Percentiles rank a stretch among this genome's conserved stretches.
phyloP scores from a whole-genome alignment of 371 early-diverging fungal species.

The Lichtheimia ramosa region DNA sequence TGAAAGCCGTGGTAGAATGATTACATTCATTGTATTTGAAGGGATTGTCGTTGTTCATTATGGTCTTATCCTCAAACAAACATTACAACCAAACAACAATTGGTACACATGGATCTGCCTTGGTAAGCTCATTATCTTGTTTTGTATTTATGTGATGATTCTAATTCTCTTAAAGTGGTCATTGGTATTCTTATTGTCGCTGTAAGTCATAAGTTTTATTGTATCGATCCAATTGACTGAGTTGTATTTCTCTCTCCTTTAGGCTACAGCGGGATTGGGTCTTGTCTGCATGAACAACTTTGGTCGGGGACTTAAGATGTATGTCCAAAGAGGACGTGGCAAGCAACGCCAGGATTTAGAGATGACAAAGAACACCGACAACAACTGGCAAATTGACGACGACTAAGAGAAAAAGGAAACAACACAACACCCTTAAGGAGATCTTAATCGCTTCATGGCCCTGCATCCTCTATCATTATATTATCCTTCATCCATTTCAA shows the following conservation, averaged over 20 bases:
- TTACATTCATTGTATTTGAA: slow-evolving; percentile 40
- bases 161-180: slow-evolving; percentile 16
- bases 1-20: slow-evolving; percentile 41
- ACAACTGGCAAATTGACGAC: slow-evolving; percentile 47
- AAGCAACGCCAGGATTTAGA: slow-evolving; percentile 33
- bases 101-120: slow-evolving; percentile 53
- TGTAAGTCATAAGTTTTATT: neutral
- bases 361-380: slow-evolving; percentile 29
- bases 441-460: neutral
- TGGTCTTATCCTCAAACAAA: slow-evolving; percentile 35
- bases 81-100: slow-evolving; percentile 38
- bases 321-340: slow-evolving; percentile 31
- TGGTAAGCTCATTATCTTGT: slow-evolving; percentile 21
- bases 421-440: neutral
- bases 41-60: slow-evolving; percentile 38
- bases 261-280: slow-evolving; percentile 25
- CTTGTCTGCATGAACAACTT: slow-evolving; percentile 29
- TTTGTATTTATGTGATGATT: neutral
- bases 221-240: neutral
- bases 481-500: neutral
- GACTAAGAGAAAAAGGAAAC: slow-evolving; percentile 15
- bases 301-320: slow-evolving; percentile 39
- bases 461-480: neutral
- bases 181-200: slow-evolving; percentile 31
- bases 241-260: neutral